phyloP scores from a whole-genome alignment of 139 green algal species.

The Spirogloea muscicola region DNA sequence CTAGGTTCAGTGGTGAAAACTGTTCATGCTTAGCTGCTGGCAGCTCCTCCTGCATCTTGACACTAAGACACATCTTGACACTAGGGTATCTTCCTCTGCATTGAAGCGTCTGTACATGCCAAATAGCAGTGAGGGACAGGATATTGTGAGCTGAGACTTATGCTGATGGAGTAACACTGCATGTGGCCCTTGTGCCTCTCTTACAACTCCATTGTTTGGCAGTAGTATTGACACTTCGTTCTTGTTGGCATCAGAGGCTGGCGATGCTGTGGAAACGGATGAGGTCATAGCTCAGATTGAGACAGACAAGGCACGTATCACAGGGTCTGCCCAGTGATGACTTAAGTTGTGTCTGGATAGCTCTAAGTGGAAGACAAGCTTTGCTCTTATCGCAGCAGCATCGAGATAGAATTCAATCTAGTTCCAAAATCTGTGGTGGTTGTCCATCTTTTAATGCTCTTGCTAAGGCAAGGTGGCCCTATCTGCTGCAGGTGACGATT shows the following conservation, averaged over 20 bases:
- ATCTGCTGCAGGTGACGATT: constrained; percentile 55
- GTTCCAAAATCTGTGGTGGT: too few species aligned
- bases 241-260: constrained; percentile 14
- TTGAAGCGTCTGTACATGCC: neutral
- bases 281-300: constrained; percentile 96
- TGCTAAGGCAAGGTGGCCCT: too few species aligned
- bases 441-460: too few species aligned
- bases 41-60: neutral
- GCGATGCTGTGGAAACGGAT: constrained; percentile 79
- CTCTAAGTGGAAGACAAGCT: too few species aligned
- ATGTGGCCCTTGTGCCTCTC: neutral
- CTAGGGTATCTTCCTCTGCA: neutral
- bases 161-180: neutral
- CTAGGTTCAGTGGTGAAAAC: neutral
- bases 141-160: neutral
- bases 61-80: neutral
- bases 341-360: too few species aligned
- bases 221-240: neutral
- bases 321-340: too few species aligned
- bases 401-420: too few species aligned
- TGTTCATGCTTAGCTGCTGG: neutral
- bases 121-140: too few species aligned
- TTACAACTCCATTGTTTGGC: neutral
- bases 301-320: constrained; percentile 83
- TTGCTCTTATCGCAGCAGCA: too few species aligned